phyloP scores from a whole-genome alignment of 208 protist species.

The Trypanosoma congolense region DNA sequence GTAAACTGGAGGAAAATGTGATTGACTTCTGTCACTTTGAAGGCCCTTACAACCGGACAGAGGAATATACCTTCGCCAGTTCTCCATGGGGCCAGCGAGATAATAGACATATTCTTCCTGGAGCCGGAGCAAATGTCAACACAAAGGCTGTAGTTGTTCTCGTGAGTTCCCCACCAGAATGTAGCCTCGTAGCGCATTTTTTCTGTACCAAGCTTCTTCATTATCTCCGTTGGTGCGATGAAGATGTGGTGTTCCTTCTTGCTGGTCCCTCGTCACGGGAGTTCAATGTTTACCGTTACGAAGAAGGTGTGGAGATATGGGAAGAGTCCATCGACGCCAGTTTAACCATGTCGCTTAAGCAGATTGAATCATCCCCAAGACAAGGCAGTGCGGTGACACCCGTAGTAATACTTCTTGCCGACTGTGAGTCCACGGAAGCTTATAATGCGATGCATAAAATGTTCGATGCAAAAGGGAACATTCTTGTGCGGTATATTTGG shows the following conservation, averaged over 20 bases:
- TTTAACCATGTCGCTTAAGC: constrained; percentile 31
- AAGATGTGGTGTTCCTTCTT: constrained; percentile 54
- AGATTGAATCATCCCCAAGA: constrained; percentile 41
- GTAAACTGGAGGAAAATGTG: constrained; percentile 8
- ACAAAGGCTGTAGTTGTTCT: constrained; percentile 50
- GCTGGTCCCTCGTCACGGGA: constrained; percentile 25
- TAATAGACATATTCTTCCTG: not conserved
- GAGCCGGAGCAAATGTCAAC: constrained; percentile 31
- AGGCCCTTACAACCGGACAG: not conserved
- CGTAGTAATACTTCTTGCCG: constrained; percentile 44
- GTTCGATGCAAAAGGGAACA: constrained; percentile 28
- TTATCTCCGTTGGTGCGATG: constrained; percentile 60
- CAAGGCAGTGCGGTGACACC: constrained; percentile 54
- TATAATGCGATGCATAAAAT: constrained; percentile 31
- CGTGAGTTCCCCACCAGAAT: constrained; percentile 45
- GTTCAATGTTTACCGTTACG: constrained; percentile 29
- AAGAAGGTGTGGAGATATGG: constrained; percentile 32
- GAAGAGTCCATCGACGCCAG: constrained; percentile 24
- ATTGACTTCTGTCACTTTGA: constrained; percentile 25
- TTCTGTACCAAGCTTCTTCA: constrained; percentile 60
- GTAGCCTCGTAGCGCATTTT: constrained; percentile 53
- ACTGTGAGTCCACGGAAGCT: constrained; percentile 38
- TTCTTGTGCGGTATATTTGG: constrained; percentile 54
- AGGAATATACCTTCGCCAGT: constrained; percentile 8
- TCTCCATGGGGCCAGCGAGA: not conserved